Evolutionary conservation across 1,284 basidiomycete species (phyloP), one percentile per base, ranked within the genome.

Genomic region (Ceratobasidium sp.): DNA sequence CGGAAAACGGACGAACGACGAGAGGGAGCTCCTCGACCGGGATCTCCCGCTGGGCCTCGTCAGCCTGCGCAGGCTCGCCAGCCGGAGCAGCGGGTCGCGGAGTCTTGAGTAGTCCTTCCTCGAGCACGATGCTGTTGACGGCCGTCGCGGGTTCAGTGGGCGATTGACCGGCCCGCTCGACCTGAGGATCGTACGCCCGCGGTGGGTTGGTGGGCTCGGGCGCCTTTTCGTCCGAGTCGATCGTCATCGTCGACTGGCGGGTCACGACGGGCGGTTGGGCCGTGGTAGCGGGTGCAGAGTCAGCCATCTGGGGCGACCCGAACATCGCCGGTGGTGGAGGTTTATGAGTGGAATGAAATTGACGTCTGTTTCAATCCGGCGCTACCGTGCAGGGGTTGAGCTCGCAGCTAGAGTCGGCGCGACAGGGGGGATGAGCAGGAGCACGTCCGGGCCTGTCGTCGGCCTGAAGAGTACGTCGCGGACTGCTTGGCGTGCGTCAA

Each of bases 51-150:
- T 55, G n/a, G n/a, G n/a, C 64, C 3, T 30, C 3, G 10, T 53
- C 50, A 10, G 50, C 23, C 10, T 55, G 34, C 16, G 41, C 23
- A 28, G 34, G 26, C 12, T 36, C 30, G 41, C 28, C 34, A 18
- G 18, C 43, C 16, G 6, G 30, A 30, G 39, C 23, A 26, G 39
- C n/a, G 32, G 34, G 26, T 21, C 28, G 18, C 23, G 23, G 36
- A 9, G 55, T 57, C 14, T 26, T 32, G 50, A 45, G 26, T 14
- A 69, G 41, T 16, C 65, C 65, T 34, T 55, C 65, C 23, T 69
- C 65, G n/a, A 69, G 65, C 1, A 34, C 26, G 26, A 69, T 57
- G 30, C 65, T 69, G 34, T 69, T 69, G 2, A 69, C 65, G 21
- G 65, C 65, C 14, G 65, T 69, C 10, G 53, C 32, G 26, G 65